Evolutionary conservation across 257 asterid genomes (phyloP).

Genomic region (Datura wrightii): DNA sequence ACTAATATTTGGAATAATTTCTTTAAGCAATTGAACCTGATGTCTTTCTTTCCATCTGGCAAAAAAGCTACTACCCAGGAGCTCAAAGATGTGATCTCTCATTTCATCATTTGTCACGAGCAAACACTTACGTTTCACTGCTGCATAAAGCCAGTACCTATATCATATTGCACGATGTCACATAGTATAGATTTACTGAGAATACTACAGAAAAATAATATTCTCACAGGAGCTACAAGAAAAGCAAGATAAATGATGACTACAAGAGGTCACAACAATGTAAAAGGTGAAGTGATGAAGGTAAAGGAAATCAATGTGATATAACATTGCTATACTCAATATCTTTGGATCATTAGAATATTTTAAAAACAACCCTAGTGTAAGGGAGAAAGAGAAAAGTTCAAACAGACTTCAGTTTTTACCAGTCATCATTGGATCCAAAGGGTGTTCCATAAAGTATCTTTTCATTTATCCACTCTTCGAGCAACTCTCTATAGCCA

Average conservation of each 20-base stretch:
- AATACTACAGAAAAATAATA: not conserved
- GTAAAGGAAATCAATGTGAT: not conserved
- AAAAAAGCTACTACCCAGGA: constrained; percentile 82
- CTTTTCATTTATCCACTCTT: constrained; percentile 73
- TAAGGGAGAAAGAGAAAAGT: constrained; percentile 16
- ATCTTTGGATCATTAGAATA: not conserved
- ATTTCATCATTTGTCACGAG: constrained; percentile 95
- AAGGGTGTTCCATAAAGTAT: constrained; percentile 80
- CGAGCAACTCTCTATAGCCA: constrained; percentile 66
- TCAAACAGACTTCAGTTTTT: constrained; percentile 9
- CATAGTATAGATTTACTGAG: constrained; percentile 1
- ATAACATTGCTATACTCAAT: not conserved
- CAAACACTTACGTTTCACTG: constrained; percentile 84
- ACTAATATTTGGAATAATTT: not conserved
- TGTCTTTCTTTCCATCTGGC: constrained; percentile 94
- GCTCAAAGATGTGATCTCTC: constrained; percentile 99
- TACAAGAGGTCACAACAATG: constrained; percentile 8
- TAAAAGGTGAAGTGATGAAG: not conserved
- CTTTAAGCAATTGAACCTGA: constrained; percentile 55
- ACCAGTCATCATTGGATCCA: constrained; percentile 99
- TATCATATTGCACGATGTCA: constrained; percentile 20
- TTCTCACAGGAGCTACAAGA: not conserved
- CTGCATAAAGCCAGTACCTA: constrained; percentile 97
- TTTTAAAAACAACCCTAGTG: not conserved
- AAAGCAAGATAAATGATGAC: not conserved